These are phyloP conservation scores for Colletotrichum musicola DNA, from an alignment of 2,329 filamentous ascomycete species.

Conservation along the genomic window DNA sequence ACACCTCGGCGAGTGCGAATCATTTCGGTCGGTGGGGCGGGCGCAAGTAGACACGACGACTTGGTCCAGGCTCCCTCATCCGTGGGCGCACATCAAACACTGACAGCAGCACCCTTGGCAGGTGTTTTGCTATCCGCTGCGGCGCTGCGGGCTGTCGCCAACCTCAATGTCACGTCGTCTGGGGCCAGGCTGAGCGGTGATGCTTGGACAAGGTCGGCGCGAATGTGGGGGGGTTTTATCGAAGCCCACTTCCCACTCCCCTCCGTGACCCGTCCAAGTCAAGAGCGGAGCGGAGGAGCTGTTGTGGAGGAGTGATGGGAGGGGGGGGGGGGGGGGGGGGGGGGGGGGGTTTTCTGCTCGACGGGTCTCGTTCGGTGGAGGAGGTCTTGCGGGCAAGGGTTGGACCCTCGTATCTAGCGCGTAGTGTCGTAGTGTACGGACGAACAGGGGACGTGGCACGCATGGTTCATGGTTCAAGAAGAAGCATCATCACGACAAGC, in stretches of 20 bases:
- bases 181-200: neutral
- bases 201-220: constrained; percentile 26
- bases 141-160: constrained; percentile 10
- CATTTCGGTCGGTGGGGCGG: constrained; percentile 7
- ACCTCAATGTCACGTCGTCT: constrained; percentile 10
- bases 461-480: constrained; percentile 30
- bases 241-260: constrained; percentile 27
- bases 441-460: neutral
- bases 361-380: constrained; percentile 7
- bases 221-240: constrained; percentile 19
- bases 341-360: neutral
- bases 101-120: constrained; percentile 32
- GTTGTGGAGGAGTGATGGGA: constrained; percentile 1
- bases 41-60: neutral
- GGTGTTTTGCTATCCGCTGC: constrained; percentile 22
- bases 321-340: neutral
- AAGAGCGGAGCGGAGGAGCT: constrained; percentile 11
- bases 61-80: constrained; percentile 19
- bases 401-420: constrained; percentile 3
- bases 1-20: neutral
- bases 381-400: neutral
- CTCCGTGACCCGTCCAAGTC: constrained; percentile 8
- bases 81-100: constrained; percentile 31
- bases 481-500: constrained; percentile 26
- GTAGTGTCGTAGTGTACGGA: neutral